Evolutionary conservation across 106 monocot genomes (phyloP).

Genomic region (Phalaenopsis aphrodite): DNA sequence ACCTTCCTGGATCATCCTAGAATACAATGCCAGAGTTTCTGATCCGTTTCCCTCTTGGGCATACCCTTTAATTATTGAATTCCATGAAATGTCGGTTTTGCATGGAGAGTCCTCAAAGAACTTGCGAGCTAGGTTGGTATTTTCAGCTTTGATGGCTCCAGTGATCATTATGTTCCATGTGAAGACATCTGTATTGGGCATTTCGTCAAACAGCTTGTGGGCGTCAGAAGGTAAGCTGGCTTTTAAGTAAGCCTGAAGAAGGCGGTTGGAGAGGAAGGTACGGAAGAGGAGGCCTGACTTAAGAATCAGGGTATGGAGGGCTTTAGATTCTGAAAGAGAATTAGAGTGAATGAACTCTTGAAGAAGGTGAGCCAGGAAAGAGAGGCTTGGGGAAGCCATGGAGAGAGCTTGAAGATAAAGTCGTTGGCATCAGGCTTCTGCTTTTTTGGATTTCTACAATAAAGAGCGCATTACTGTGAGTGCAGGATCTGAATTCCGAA

Average conservation of each 20-base stretch:
- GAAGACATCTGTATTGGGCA: neutral
- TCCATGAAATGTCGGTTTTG: neutral
- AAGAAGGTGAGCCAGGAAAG: neutral
- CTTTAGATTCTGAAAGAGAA: neutral
- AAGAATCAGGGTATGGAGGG: neutral
- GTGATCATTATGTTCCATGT: conserved; percentile 4
- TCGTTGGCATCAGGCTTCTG: too few relatives aligned
- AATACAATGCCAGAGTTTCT: neutral
- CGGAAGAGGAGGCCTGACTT: neutral
- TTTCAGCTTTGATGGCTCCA: neutral
- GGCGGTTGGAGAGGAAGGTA: neutral
- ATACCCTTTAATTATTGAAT: neutral
- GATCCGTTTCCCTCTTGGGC: neutral
- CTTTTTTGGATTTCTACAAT: too few relatives aligned
- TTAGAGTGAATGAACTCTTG: neutral
- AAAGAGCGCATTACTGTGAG: too few relatives aligned
- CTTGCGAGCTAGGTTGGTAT: neutral
- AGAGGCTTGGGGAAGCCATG: neutral
- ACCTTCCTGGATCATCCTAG: neutral
- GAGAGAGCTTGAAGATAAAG: too few relatives aligned
- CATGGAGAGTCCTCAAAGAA: neutral
- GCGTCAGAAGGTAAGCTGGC: neutral
- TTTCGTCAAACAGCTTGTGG: neutral
- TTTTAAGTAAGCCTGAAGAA: neutral
- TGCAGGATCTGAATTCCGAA: too few relatives aligned